phyloP scores from a whole-genome alignment of 208 protist species.

The Trypanosoma boissoni region DNA sequence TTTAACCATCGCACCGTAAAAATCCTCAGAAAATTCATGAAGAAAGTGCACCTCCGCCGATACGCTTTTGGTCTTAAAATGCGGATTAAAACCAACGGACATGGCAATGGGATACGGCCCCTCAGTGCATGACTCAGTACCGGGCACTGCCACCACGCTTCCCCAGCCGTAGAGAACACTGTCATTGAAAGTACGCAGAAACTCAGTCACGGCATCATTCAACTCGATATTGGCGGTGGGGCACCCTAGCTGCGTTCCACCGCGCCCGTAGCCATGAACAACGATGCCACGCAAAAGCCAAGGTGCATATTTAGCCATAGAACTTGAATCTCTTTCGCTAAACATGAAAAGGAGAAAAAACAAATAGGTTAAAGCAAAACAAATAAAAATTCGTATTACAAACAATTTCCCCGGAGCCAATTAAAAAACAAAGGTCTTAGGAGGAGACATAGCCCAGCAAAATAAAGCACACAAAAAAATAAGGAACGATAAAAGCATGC shows the following conservation, averaged over 20 bases:
- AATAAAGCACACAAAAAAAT: slow-evolving; percentile 1
- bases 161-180: slow-evolving; percentile 85
- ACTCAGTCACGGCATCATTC: slow-evolving; percentile 28
- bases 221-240: slow-evolving; percentile 87
- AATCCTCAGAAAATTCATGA: slow-evolving; percentile 79
- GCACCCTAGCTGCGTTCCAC: slow-evolving; percentile 83
- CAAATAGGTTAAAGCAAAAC: slow-evolving; percentile 1
- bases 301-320: slow-evolving; percentile 22
- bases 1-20: slow-evolving; percentile 81
- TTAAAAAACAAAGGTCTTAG: too few species aligned
- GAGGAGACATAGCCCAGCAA: too few species aligned
- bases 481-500: not conserved
- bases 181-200: slow-evolving; percentile 56
- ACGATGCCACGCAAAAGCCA: slow-evolving; percentile 77
- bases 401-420: too few species aligned
- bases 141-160: slow-evolving; percentile 36
- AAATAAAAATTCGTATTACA: too few species aligned
- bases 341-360: not conserved
- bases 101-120: slow-evolving; percentile 79
- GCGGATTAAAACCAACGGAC: slow-evolving; percentile 89
- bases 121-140: not conserved
- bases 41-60: slow-evolving; percentile 90
- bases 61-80: slow-evolving; percentile 73
- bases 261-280: slow-evolving; percentile 81
- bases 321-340: not conserved